These are phyloP conservation scores for Xerocomellus chrysenteron DNA, from an alignment of 768 basidiomycete genomes.

Conservation along the genomic window DNA sequence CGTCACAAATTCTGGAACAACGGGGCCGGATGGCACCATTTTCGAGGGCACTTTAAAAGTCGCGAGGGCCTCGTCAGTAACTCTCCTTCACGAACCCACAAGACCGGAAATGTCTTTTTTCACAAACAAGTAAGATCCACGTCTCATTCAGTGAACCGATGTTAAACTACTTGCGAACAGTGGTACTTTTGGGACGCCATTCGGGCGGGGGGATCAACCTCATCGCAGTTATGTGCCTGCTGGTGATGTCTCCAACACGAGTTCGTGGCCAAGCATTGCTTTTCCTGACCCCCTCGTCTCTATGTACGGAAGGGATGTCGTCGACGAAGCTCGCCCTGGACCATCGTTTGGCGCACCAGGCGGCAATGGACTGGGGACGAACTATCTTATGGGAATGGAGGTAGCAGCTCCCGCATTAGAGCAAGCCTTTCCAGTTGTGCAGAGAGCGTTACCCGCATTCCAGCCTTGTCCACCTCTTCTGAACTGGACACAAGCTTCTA, in stretches of 20 bases:
- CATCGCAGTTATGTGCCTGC: neutral
- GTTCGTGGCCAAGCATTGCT: neutral
- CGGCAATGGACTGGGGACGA: neutral
- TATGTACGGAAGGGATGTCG: neutral
- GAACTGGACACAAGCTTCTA: neutral
- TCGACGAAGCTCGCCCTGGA: neutral
- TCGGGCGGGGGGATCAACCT: neutral
- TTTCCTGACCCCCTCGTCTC: neutral
- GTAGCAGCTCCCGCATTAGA: neutral
- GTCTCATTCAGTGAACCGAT: neutral
- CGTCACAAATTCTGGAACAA: slow-evolving; percentile 9
- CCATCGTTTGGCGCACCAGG: neutral
- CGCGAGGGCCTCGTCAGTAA: neutral
- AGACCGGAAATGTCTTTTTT: slow-evolving; percentile 4
- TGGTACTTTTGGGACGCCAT: neutral
- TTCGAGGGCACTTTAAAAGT: slow-evolving; percentile 9
- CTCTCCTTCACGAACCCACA: neutral
- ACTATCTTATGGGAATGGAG: neutral
- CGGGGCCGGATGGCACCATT: neutral
- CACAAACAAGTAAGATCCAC: slow-evolving; percentile 9
- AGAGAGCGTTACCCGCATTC: neutral
- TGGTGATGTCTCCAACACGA: neutral
- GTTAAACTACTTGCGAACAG: neutral
- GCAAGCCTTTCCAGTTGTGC: neutral
- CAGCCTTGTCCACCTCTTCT: neutral